Base-by-base conservation (phyloP, 1,284 basidiomycete genomes). In the Meripilus lineatus region DNA sequence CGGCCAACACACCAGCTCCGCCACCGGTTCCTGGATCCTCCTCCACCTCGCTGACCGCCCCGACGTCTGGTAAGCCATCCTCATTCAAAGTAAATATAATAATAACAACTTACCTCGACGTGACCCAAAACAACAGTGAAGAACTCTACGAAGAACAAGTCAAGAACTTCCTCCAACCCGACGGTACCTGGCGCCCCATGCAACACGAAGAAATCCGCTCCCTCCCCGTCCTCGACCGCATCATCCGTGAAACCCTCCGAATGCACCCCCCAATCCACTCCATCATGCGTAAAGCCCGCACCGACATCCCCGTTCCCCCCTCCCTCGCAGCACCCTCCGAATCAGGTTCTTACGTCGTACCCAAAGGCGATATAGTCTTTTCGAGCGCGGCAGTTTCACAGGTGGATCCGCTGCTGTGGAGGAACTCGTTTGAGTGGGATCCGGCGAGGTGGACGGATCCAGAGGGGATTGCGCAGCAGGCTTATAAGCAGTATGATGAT, bases 1-100 rank as follows among this genome's bases (percentile, higher is more conserved):
- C 32, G 96, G 96, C 21, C 96, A 99, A 68, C 96, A 99, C 70
- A 99, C 96, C 0, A 91, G 87, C 55, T 94, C 93, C 15, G 89
- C 95, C 0, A 90, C 92, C 8, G 82, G 83, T 20, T 84, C 91
- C 4, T 99, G 96, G 96, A 67, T 86, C n/a, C 72, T 99, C 32
- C 77, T 98, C 38, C 91, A 96, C 57, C 67, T 99, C 17, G 95
- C 93, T n/a, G 70, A 79, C 52, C 75, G 84, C 45, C 80, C 80
- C 1, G 83, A 92, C 21, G 58, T 95, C 49, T 81, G 81, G 86
- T 90, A 58, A 59, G 83, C 77, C 5, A 5, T 28, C 21, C 13
- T 44, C n/a, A 20, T 42, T 50, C 15, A 49, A 38, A n/a, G 1
- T 25, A 15, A 20, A 8, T n/a, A n/a, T n/a, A n/a, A n/a, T n/a